Conservation (phyloP, 2,329 filamentous ascomycete genomes). For the Xylaria sp. region DNA sequence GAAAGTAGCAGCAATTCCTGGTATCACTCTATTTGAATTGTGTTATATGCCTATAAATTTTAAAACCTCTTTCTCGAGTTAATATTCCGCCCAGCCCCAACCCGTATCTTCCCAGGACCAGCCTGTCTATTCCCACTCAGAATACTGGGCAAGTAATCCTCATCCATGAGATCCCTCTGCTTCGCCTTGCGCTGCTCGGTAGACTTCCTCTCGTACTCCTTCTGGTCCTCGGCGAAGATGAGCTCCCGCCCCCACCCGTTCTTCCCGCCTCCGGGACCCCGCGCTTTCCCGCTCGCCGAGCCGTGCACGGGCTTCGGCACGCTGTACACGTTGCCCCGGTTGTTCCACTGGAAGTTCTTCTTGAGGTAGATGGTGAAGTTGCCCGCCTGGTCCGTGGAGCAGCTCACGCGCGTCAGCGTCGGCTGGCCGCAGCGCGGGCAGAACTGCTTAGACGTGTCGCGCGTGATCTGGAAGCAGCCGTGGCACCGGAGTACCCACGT, state of each 20-base stretch:
- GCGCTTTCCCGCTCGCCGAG: conserved; percentile 78
- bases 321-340: conserved; percentile 89
- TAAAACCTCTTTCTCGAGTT: conserved; percentile 76
- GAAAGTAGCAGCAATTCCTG: conserved; percentile 10
- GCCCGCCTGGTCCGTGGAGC: conserved; percentile 83
- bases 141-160: conserved; percentile 89
- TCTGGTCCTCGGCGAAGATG: conserved; percentile 94
- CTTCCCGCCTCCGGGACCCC: conserved; percentile 77
- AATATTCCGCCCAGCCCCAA: conserved; percentile 87
- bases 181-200: conserved; percentile 73
- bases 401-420: conserved; percentile 85
- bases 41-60: neutral
- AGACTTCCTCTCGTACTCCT: conserved; percentile 79
- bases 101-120: conserved; percentile 73
- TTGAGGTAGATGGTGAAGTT: conserved; percentile 89
- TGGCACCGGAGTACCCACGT: conserved; percentile 94
- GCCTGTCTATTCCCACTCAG: conserved; percentile 79
- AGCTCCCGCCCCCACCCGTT: conserved; percentile 86
- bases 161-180: conserved; percentile 90
- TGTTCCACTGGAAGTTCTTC: conserved; percentile 97
- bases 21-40: conserved; percentile 38
- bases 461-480: conserved; percentile 87
- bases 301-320: conserved; percentile 91
- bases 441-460: conserved; percentile 89
- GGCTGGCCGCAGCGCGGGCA: conserved; percentile 91